Base-by-base conservation (phyloP, 306 rosid species). In the Begonia fuchsioides region DNA sequence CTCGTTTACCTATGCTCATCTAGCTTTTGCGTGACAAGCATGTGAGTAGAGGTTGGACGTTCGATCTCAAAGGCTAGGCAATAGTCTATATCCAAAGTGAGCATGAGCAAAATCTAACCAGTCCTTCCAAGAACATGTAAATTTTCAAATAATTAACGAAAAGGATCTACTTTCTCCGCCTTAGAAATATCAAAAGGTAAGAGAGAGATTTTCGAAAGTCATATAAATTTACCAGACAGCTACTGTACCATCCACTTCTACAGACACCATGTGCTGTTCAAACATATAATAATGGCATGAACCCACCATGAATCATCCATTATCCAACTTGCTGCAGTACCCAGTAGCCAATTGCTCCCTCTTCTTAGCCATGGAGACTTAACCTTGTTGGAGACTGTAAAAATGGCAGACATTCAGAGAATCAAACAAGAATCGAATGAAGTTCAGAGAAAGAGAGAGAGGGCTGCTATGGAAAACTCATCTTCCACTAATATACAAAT, bases 401-500 rank as follows among this genome's bases (percentile, higher is more conserved):
- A 41, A 26, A 26, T 26, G 35, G 35, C 45, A 41, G 12, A 41
- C 12, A 10, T 41, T 11, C 12, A 41, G 14, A 41, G 14, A 10
- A 26, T 26, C 32, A 26, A 3, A 26, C 32, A 26, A 26, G 35
- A 20, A 20, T 20, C 32, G 32, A 20, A 20, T 20, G 32, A 26
- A 26, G 35, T 6, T 26, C 35, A 26, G 35, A 26, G 35, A 41
- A 13, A 41, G 14, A n/a, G 9, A 53, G 1, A 38, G 48, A 51
- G 39, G 7, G 35, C 8, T 39, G 43, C 48, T 40, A 3, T n/a
- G 11, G 38, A 15, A 26, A 38, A 7, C 12, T 49, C 13, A 51
- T 38, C 53, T 15, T 38, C 62, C 52, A 57, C 41, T 58, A 58
- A 47, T 18, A 19, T 48, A 56, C 51, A 45, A 9, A 47, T 32